Conservation (phyloP, 345 rosid genomes). For the Tarenaya hassleriana region DNA sequence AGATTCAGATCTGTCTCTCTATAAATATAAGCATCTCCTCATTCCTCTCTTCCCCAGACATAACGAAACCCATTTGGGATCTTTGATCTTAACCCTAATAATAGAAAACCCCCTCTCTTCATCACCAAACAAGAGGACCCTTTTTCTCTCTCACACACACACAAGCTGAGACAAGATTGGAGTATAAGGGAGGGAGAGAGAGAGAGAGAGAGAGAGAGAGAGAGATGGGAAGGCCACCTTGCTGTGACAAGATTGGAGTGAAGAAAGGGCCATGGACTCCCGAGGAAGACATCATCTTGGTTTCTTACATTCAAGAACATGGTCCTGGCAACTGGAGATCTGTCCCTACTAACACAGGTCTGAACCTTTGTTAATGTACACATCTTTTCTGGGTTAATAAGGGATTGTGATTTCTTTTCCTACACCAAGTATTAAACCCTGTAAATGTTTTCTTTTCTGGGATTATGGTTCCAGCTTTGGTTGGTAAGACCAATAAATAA, state of each 20-base stretch:
- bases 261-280: conserved; percentile 99
- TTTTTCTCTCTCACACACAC: conserved; percentile 1
- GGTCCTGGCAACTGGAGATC: conserved; percentile 99
- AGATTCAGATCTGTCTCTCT: conserved; percentile 9
- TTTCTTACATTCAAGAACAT: conserved; percentile 89
- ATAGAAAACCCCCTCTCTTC: too few species aligned
- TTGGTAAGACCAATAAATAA: conserved; percentile 46
- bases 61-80: conserved; percentile 13
- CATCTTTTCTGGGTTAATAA: background rate
- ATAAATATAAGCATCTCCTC: conserved; percentile 36
- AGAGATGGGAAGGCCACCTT: conserved; percentile 92
- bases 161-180: too few species aligned
- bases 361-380: conserved; percentile 10
- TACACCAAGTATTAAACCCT: background rate
- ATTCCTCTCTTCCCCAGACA: conserved; percentile 27
- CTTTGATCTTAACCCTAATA: conserved; percentile 18
- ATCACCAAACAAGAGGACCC: conserved; percentile 10
- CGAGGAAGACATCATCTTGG: conserved; percentile 91
- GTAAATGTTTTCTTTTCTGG: too few species aligned
- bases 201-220: background rate
- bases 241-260: conserved; percentile 83
- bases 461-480: conserved; percentile 18
- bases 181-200: too few species aligned
- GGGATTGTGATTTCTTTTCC: too few species aligned
- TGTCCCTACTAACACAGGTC: conserved; percentile 82